Base-by-base conservation (phyloP, 495 filamentous ascomycete genomes). In the Sordaria brevicollis region DNA sequence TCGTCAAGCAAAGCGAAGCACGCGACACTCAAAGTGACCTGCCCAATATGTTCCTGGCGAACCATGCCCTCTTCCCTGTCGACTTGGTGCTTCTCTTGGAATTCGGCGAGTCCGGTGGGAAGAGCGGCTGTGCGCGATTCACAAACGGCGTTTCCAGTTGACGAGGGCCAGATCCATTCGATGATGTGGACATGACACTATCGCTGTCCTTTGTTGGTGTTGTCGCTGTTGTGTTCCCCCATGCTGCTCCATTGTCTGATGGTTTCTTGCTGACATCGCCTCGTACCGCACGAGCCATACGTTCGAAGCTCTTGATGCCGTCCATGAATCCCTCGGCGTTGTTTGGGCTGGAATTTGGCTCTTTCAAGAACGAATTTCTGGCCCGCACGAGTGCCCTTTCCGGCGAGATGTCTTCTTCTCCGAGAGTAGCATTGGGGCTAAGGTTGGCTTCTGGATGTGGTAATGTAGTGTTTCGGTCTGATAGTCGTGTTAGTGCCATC, bases 381-480 rank as follows among this genome's bases (percentile, higher is more conserved):
- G 76, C 70, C 11, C 78, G 65, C 11, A 69, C 19, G 34, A 78
- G 68, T 13, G 74, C 76, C 54, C 73, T 69, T 35, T 31, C 37
- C 10, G 74, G 54, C 34, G 70, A 68, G 54, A 81, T 71, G 38
- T 80, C 77, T 36, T 78, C 78, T 68, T 76, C 73, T 41, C 72
- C 70, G 68, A 81, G 73, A 71, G 49, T 73, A 31, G 79, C 79
- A 37, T 79, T 72, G n/a, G 77, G 77, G 65, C 71, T 67, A 37
- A 78, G 49, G 62, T 77, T 75, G 39, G 79, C 79, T 37, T 80
- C 77, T 13, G 79, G 79, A 69, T 81, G 79, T 19, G 77, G 79
- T 17, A 79, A 76, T 19, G 75, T 70, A 11, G 79, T 81, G 68
- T 79, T 81, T 57, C 77, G 69, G 21, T 69, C 78, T 80, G 54